phyloP scores from a whole-genome alignment of 2,329 filamentous ascomycete species.

The Neodidymelliopsis sp. region DNA sequence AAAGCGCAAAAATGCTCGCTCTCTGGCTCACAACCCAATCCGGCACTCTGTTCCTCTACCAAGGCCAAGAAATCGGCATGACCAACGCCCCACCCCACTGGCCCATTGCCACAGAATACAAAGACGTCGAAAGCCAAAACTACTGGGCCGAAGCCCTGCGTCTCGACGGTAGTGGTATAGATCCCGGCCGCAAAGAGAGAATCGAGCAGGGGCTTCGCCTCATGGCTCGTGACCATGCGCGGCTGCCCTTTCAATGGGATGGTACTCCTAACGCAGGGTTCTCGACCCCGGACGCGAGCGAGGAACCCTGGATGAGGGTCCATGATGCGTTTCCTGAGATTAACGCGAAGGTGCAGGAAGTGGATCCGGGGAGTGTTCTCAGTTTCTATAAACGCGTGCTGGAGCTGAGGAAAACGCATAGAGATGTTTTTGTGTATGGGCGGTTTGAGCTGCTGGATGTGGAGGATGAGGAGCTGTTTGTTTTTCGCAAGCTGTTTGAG shows the following conservation, averaged over 20 bases:
- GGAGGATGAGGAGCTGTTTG: slow-evolving; percentile 62
- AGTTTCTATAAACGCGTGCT: slow-evolving; percentile 69
- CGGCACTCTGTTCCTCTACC: slow-evolving; percentile 66
- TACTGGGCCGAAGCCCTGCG: slow-evolving; percentile 50
- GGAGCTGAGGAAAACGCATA: slow-evolving; percentile 65
- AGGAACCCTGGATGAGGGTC: slow-evolving; percentile 73
- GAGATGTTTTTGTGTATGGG: slow-evolving; percentile 72
- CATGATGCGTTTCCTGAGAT: slow-evolving; percentile 66
- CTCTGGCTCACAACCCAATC: slow-evolving; percentile 58
- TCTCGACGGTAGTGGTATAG: slow-evolving; percentile 28
- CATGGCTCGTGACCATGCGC: slow-evolving; percentile 72
- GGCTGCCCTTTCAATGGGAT: slow-evolving; percentile 77
- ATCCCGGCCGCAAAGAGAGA: slow-evolving; percentile 40
- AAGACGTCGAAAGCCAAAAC: slow-evolving; percentile 66
- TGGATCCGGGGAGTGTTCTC: slow-evolving; percentile 61
- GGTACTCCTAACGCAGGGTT: slow-evolving; percentile 69
- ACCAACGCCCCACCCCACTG: slow-evolving; percentile 61
- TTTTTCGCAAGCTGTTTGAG: slow-evolving; percentile 49
- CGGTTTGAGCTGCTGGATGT: slow-evolving; percentile 64
- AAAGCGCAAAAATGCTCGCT: slow-evolving; percentile 62
- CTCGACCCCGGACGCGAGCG: too few species aligned
- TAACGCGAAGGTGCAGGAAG: slow-evolving; percentile 66
- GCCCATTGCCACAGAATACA: slow-evolving; percentile 62
- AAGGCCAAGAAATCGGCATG: slow-evolving; percentile 69
- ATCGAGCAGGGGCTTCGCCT: slow-evolving; percentile 61